These are phyloP conservation scores for Leccinum brunneo-olivaceum DNA, from an alignment of 1,284 basidiomycete species.

Conservation along the genomic window DNA sequence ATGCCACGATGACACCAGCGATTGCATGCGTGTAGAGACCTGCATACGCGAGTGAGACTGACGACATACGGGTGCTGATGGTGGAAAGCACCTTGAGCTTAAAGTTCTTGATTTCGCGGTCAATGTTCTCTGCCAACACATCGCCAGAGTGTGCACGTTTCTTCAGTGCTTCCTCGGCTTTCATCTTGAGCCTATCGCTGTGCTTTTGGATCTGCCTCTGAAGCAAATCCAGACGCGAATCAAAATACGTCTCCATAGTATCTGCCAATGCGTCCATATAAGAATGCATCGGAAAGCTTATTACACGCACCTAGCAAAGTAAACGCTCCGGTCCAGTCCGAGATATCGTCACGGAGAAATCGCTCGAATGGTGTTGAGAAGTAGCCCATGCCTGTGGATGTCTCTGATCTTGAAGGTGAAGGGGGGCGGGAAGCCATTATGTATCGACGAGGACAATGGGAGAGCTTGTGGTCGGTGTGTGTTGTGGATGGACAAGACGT, in stretches of 20 bases:
- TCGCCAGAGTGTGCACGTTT: constrained; percentile 66
- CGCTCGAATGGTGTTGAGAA: constrained; percentile 49
- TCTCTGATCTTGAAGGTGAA: constrained; percentile 61
- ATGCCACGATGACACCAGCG: constrained; percentile 73
- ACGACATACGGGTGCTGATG: neutral
- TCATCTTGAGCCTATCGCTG: constrained; percentile 72
- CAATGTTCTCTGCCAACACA: constrained; percentile 66
- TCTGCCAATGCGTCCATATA: constrained; percentile 38
- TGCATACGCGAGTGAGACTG: constrained; percentile 27
- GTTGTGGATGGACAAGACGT: constrained; percentile 15
- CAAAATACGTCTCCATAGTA: constrained; percentile 86
- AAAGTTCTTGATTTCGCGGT: constrained; percentile 78
- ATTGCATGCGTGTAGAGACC: constrained; percentile 71
- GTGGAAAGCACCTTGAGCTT: constrained; percentile 45
- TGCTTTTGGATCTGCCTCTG: constrained; percentile 85
- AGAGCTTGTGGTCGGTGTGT: constrained; percentile 3
- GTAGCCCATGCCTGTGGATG: constrained; percentile 33
- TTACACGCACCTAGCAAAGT: constrained; percentile 58
- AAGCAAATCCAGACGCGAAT: constrained; percentile 84
- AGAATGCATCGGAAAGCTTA: neutral
- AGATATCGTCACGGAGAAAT: constrained; percentile 46
- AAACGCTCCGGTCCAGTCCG: constrained; percentile 55
- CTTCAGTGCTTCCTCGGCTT: constrained; percentile 66
- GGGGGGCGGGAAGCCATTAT: constrained; percentile 67
- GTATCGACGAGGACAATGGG: constrained; percentile 36